These are phyloP conservation scores for Mycena rosella DNA, from an alignment of 768 basidiomycete genomes.

Conservation along the genomic window DNA sequence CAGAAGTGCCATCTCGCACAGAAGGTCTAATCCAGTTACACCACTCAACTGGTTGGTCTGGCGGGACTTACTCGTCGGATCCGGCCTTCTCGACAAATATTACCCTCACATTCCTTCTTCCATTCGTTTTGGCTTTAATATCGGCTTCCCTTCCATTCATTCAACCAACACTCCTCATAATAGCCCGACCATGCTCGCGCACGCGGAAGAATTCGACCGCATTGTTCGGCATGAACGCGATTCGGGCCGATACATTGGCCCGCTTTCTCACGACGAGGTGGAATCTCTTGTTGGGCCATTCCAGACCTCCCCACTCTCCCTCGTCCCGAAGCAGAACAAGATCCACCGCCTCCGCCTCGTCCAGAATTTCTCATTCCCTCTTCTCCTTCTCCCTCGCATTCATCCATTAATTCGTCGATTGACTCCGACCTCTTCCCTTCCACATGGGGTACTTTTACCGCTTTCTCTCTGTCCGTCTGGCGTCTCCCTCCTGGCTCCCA, in stretches of 20 bases:
- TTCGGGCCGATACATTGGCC: conserved; percentile 38
- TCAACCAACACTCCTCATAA: conserved; percentile 39
- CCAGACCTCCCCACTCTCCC: conserved; percentile 44
- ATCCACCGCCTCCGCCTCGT: conserved; percentile 35
- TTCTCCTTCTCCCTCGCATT: neutral
- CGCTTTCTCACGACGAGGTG: conserved; percentile 20
- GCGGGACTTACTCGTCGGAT: conserved; percentile 14
- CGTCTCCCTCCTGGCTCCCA: conserved; percentile 44
- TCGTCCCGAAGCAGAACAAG: conserved; percentile 41
- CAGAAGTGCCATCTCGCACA: conserved; percentile 41
- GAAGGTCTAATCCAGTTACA: conserved; percentile 32
- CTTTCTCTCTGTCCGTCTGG: conserved; percentile 20
- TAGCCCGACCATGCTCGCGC: conserved; percentile 16
- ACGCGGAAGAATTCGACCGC: conserved; percentile 6
- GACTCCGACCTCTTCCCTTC: conserved; percentile 47
- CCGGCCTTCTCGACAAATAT: conserved; percentile 23
- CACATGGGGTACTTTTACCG: conserved; percentile 50
- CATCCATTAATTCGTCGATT: conserved; percentile 41
- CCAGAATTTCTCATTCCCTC: conserved; percentile 45
- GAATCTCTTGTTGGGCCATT: conserved; percentile 43
- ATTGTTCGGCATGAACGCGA: conserved; percentile 32
- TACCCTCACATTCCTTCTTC: conserved; percentile 35
- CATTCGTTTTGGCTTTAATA: conserved; percentile 39
- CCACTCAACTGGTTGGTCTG: conserved; percentile 37
- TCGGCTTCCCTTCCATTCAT: conserved; percentile 34